Base-by-base conservation (phyloP, 2,329 filamentous ascomycete genomes). In the Bipolaris zeicola region DNA sequence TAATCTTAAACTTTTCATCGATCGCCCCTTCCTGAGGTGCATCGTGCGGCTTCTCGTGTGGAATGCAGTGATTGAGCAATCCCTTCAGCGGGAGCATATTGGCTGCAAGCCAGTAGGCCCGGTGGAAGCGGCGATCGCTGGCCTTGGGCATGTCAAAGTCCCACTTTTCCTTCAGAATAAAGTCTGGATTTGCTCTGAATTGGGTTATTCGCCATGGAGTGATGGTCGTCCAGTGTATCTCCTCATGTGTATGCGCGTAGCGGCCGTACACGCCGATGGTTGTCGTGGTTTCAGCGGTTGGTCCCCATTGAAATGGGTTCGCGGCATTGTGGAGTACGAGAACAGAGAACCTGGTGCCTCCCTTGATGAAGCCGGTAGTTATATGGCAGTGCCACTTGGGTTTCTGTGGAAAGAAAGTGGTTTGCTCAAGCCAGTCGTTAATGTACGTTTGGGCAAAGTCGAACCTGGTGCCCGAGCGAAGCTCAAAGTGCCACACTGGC, bases 51-150 rank as follows among this genome's bases (percentile, higher is more conserved):
- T 45, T 45, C 5, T 56, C 48, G 1, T 36, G 26, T 18, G 6
- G 5, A 4, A n/a, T 1, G 1, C 26, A 24, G 20, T 41, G 58
- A 16, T 63, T 62, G n/a, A 73, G 55, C 41, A 74, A 16, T 1
- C 39, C 50, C 0, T 50, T 48, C 6, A 72, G 26, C 2, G 53
- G 52, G 3, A 11, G 7, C 47, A 60, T 55, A 2, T 65, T 68
- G 0, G 71, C 71, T 0, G 64, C 60, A 3, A 67, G 47, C 70
- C 70, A 73, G 44, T 73, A 74, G 6, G 70, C 68, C 1, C 57
- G 58, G 41, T 73, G 70, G 33, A 70, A 74, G 2, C 70, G 61
- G 38, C 49, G 61, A n/a, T 69, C 61, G 1, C 7, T 48, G 2
- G 68, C 55, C 3, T 49, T 62, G 6, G 13, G 6, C 54, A 61